Percentiles rank a stretch among this genome's conserved stretches.
Conservation (phyloP, 169 alveolate genomes). For the Eimeria sp. region DNA sequence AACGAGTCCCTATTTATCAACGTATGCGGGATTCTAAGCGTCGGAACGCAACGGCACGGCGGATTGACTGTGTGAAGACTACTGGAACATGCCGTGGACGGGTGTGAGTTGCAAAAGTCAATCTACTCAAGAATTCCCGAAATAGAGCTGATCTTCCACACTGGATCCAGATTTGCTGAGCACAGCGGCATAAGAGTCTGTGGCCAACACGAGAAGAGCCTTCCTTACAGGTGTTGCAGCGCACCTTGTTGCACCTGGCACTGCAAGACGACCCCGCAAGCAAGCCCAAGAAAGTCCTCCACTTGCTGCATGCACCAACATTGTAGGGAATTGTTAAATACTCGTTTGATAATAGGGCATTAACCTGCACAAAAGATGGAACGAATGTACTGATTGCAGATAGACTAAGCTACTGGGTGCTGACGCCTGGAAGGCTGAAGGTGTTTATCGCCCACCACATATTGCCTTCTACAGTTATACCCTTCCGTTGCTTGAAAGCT, state of each 20-base stretch:
- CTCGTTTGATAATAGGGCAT: background rate
- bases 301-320: background rate
- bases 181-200: background rate
- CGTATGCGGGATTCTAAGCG: no score
- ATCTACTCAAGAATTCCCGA: background rate
- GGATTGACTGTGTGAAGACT: no score
- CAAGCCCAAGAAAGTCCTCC: background rate
- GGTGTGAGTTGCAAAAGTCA: background rate
- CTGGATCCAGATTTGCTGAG: background rate
- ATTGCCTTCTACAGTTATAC: background rate
- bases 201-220: background rate
- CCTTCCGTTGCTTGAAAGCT: no score
- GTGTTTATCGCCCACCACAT: background rate
- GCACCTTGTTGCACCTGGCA: background rate
- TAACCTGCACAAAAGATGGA: background rate
- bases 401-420: no score
- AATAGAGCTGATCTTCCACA: background rate
- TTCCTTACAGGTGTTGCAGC: background rate
- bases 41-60: no score
- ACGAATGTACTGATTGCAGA: background rate
- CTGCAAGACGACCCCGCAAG: background rate
- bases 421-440: background rate
- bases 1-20: no score
- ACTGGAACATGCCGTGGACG: background rate
- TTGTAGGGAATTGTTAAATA: background rate